phyloP scores from a whole-genome alignment of 768 basidiomycete species.

The Termitomyces sp. region DNA sequence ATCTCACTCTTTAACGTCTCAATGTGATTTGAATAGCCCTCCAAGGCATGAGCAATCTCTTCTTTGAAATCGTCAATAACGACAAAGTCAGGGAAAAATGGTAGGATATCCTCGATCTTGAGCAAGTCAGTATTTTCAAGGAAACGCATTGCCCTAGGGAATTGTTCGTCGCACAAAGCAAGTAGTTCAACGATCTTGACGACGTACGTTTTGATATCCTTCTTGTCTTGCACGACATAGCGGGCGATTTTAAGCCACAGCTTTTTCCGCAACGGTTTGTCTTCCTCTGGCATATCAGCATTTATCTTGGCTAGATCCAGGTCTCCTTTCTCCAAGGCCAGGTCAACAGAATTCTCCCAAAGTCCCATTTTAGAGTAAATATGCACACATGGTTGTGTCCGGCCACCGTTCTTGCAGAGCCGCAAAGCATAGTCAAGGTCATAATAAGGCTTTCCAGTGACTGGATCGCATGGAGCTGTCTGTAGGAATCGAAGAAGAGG shows the following conservation, averaged over 20 bases:
- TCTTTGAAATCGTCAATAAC: slow-evolving; percentile 99
- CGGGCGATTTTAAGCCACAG: slow-evolving; percentile 99
- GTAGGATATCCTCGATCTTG: slow-evolving; percentile 97
- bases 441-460: slow-evolving; percentile 86
- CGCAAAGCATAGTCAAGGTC: slow-evolving; percentile 96
- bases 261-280: slow-evolving; percentile 81
- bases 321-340: slow-evolving; percentile 92
- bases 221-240: slow-evolving; percentile 96
- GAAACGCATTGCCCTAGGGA: slow-evolving; percentile 87
- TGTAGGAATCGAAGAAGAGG: slow-evolving; percentile 79
- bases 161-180: neutral
- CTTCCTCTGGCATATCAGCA: slow-evolving; percentile 92
- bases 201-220: slow-evolving; percentile 95
- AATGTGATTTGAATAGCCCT: slow-evolving; percentile 90
- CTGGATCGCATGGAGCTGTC: slow-evolving; percentile 73
- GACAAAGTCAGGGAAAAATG: slow-evolving; percentile 99
- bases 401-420: slow-evolving; percentile 76
- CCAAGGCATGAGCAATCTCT: slow-evolving; percentile 93
- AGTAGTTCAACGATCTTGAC: neutral
- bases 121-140: slow-evolving; percentile 90
- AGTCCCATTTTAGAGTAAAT: slow-evolving; percentile 98
- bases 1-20: slow-evolving; percentile 88
- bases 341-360: slow-evolving; percentile 93
- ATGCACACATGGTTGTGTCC: slow-evolving; percentile 87
- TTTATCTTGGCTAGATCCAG: slow-evolving; percentile 92